Conservation (phyloP, 805 yeast genomes). For the Yarrowia alimentaria region DNA sequence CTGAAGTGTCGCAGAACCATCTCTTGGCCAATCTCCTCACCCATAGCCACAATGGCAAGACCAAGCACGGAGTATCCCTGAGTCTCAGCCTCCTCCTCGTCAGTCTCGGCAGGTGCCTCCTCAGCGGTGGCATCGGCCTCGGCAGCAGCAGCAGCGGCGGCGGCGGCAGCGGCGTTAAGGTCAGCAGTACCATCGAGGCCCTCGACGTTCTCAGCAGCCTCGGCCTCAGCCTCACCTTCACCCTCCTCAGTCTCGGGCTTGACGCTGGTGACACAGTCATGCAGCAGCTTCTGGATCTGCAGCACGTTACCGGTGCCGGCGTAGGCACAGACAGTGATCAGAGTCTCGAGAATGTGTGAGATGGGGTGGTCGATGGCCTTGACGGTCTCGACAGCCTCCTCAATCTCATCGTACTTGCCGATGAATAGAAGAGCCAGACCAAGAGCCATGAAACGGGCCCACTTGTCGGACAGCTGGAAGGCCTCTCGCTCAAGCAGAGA, state of each 20-base stretch:
- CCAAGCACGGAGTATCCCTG: slow-evolving; percentile 93
- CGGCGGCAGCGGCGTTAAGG: slow-evolving; percentile 34
- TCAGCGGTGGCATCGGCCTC: slow-evolving; percentile 36
- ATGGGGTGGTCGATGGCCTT: slow-evolving; percentile 95
- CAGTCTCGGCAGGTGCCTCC: too few relatives aligned
- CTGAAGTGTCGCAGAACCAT: slow-evolving; percentile 97
- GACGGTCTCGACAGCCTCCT: slow-evolving; percentile 82
- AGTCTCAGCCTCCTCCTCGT: slow-evolving; percentile 30
- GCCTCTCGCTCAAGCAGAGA: slow-evolving; percentile 83
- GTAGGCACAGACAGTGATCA: slow-evolving; percentile 89
- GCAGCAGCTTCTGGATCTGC: slow-evolving; percentile 86
- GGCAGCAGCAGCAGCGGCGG: slow-evolving; percentile 36
- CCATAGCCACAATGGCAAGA: slow-evolving; percentile 91
- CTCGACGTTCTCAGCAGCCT: slow-evolving; percentile 36
- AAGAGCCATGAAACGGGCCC: slow-evolving; percentile 85
- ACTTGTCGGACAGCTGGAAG: slow-evolving; percentile 73
- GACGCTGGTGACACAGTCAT: slow-evolving; percentile 85
- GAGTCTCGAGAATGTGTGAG: slow-evolving; percentile 79
- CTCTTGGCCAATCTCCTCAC: slow-evolving; percentile 96
- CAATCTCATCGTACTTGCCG: slow-evolving; percentile 94
- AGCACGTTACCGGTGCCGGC: slow-evolving; percentile 98
- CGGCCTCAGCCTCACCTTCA: slow-evolving; percentile 49
- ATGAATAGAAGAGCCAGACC: slow-evolving; percentile 89
- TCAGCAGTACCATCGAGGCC: slow-evolving; percentile 33
- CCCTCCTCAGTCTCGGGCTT: too few relatives aligned